These are phyloP conservation scores for Talaromyces stipitatus DNA, from an alignment of 495 filamentous ascomycete genomes.

Conservation along the genomic window DNA sequence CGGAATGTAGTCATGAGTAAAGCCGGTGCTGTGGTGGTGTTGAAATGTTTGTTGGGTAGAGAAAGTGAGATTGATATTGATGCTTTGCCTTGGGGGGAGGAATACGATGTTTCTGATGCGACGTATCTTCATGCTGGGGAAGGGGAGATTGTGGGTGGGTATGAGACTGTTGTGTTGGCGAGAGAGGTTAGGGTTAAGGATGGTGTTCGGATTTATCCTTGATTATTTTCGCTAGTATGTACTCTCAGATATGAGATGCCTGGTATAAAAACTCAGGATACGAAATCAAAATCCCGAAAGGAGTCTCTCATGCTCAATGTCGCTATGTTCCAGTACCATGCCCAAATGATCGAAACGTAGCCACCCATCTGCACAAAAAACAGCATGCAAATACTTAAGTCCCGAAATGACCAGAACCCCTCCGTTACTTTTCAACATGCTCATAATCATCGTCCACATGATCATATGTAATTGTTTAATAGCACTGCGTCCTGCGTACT, in stretches of 20 bases:
- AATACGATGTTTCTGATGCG: conserved; percentile 22
- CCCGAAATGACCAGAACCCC: background rate
- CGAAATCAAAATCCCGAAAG: background rate
- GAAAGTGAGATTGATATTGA: conserved; percentile 69
- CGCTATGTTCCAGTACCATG: background rate
- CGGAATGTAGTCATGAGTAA: conserved; percentile 92
- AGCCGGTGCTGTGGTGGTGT: conserved; percentile 71
- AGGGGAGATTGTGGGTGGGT: conserved; percentile 54
- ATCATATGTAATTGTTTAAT: background rate
- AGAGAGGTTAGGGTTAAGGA: conserved; percentile 47
- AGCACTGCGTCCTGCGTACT: background rate
- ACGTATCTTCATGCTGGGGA: no score
- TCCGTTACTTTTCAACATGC: background rate
- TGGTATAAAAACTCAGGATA: no score
- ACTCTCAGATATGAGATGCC: no score
- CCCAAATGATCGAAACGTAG: background rate
- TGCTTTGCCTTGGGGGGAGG: conserved; percentile 70
- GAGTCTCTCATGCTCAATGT: background rate
- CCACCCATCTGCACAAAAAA: background rate
- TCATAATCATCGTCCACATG: background rate
- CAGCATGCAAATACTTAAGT: background rate
- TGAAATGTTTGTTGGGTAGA: conserved; percentile 65
- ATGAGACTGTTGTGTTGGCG: conserved; percentile 79
- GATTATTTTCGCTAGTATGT: no score
- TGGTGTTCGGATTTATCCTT: conserved; percentile 21